Base-by-base conservation (phyloP, 805 yeast genomes). In the Yarrowia sp. region DNA sequence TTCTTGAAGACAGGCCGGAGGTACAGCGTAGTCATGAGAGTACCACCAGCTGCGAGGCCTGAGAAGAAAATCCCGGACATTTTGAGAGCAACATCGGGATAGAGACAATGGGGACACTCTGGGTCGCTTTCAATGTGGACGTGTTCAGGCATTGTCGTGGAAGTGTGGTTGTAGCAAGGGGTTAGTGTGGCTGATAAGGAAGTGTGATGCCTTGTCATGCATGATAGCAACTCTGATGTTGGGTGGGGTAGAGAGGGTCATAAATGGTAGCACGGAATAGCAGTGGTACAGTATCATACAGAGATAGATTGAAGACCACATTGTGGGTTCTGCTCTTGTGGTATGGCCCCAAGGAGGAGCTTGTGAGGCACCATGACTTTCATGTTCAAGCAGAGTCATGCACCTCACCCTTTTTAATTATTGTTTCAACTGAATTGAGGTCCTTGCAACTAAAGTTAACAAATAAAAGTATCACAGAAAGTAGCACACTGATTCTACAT, bases 81-180 rank as follows among this genome's bases (percentile, higher is more conserved):
- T 38, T 54, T 54, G 26, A 54, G 61, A n/a, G 61, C 61, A 24
- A 51, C 44, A 35, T 51, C 59, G 22, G 59, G 59, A 16, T 51
- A 51, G 43, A 35, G 43, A 30, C 59, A 51, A 24, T 51, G 59
- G n/a, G 59, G 59, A 24, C 59, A 51, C 32, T 51, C 59, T 32
- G 59, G 59, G 21, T 51, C 43, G 33, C 36, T 51, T 51, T 51
- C 59, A 11, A 51, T 36, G 33, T 51, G 59, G 21, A 16, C 59
- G 11, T 51, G 38, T 24, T 51, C n/a, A 16, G 59, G 43, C 59
- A 51, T 51, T 3, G 41, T 51, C 24, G 59, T 12, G 9, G 32
- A 32, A 24, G 49, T 19, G 59, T 8, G 3, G 58, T 14, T 21
- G 59, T 51, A 19, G 41, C 30, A 30, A 51, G 43, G 48, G 59